phyloP scores from a whole-genome alignment of 179 eudicot genomes.

The Beta corolliflora region DNA sequence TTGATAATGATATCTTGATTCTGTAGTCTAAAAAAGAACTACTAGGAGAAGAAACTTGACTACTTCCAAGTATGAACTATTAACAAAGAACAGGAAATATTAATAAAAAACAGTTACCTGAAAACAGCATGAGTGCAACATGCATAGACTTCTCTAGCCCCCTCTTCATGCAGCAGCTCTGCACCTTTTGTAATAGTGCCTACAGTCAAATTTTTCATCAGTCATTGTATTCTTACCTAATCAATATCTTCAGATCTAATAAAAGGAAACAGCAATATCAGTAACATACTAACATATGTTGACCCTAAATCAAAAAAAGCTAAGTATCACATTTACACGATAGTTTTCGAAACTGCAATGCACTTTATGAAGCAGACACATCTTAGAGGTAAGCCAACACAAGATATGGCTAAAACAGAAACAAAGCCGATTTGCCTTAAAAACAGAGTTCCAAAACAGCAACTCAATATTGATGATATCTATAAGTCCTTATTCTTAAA shows the following conservation, averaged over 20 bases:
- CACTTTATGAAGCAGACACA: background rate
- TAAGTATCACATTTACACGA: too few relatives aligned
- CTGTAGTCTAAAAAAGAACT: background rate
- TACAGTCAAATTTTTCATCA: slow-evolving; percentile 25
- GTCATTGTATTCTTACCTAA: background rate
- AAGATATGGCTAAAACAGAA: background rate
- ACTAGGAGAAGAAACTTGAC: background rate
- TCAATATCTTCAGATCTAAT: background rate
- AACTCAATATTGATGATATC: background rate
- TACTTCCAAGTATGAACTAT: background rate
- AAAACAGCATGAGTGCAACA: slow-evolving; percentile 96
- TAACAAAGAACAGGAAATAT: slow-evolving; percentile 5
- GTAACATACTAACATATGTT: too few relatives aligned
- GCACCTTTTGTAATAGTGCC: slow-evolving; percentile 95
- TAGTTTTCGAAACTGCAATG: background rate
- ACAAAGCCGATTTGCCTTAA: background rate
- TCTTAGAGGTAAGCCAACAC: background rate
- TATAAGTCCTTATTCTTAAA: background rate
- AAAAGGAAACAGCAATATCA: background rate
- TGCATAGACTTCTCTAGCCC: slow-evolving; percentile 96
- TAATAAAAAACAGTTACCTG: slow-evolving; percentile 44
- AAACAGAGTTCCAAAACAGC: background rate
- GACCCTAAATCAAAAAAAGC: background rate
- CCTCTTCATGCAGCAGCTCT: slow-evolving; percentile 77
- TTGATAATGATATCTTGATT: background rate